A percentile compares a stretch with the other conserved stretches of the same genome.
Evolutionary conservation across 441 rosid genomes (phyloP).

Genomic region (Populus trichocarpa): DNA sequence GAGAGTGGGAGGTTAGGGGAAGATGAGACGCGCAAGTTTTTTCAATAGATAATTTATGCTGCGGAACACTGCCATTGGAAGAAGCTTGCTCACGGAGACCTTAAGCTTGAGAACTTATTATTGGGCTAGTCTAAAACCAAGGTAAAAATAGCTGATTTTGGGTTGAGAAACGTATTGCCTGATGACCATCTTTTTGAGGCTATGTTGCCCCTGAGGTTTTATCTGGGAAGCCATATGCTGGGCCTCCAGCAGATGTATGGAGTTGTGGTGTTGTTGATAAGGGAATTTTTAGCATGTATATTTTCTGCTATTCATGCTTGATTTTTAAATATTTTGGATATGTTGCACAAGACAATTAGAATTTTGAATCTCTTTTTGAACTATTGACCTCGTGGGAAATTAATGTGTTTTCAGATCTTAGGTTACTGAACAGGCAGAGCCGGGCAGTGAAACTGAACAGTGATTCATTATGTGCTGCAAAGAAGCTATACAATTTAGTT

Average conservation of each 20-base stretch:
- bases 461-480: no score
- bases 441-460: no score
- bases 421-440: no score
- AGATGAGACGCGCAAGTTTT: constrained; percentile 72
- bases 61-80: constrained; percentile 78
- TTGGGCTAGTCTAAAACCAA: constrained; percentile 62
- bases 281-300: no score
- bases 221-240: constrained; percentile 57
- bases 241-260: constrained; percentile 46
- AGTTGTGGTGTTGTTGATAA: constrained; percentile 69
- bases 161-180: constrained; percentile 74
- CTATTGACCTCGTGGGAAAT: no score
- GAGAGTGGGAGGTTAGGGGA: constrained; percentile 64
- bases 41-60: constrained; percentile 80
- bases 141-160: constrained; percentile 83
- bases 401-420: no score
- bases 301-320: no score
- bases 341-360: no score
- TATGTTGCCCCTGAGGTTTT: constrained; percentile 91
- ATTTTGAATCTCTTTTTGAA: no score
- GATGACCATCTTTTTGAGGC: constrained; percentile 76
- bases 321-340: no score
- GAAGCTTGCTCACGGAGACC: constrained; percentile 78
- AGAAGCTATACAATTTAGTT: no score
- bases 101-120: constrained; percentile 76